These are phyloP conservation scores for Dissophora ornata DNA, from an alignment of 192 early-diverging fungal species.

Conservation along the genomic window DNA sequence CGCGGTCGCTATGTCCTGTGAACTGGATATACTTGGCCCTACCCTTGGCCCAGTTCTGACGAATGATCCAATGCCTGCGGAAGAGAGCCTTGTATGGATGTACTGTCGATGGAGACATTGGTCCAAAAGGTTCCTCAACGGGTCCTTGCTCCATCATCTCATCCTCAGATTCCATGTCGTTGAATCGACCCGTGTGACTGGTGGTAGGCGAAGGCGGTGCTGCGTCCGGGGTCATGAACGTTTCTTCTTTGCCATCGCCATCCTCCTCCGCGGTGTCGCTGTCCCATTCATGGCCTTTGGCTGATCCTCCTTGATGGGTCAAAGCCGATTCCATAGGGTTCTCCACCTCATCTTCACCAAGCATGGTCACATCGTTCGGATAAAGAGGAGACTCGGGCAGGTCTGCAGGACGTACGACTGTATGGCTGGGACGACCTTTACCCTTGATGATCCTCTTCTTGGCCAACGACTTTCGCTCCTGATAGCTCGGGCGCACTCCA, in stretches of 20 bases:
- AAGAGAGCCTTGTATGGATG: conserved; percentile 86
- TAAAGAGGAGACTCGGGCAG: conserved; percentile 44
- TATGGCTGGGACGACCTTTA: conserved; percentile 31
- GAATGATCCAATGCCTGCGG: conserved; percentile 80
- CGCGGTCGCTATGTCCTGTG: conserved; percentile 80
- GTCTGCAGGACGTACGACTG: conserved; percentile 27
- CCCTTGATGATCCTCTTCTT: conserved; percentile 30
- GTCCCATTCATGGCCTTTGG: conserved; percentile 42
- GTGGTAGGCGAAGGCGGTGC: conserved; percentile 29
- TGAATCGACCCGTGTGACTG: conserved; percentile 49
- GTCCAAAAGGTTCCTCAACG: conserved; percentile 51
- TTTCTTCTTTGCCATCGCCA: conserved; percentile 51
- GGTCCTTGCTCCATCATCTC: conserved; percentile 30
- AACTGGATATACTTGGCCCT: conserved; percentile 82
- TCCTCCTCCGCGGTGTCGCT: conserved; percentile 57
- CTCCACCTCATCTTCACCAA: conserved; percentile 43
- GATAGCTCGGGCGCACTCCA: conserved; percentile 43
- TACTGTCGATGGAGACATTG: conserved; percentile 37
- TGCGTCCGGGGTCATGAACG: conserved; percentile 40
- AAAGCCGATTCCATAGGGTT: background rate
- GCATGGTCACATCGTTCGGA: conserved; percentile 51
- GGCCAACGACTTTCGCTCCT: conserved; percentile 27
- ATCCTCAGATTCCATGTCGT: conserved; percentile 42
- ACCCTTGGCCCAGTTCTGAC: conserved; percentile 87
- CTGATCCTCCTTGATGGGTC: background rate